A percentile compares a stretch with the other conserved stretches of the same genome.
Evolutionary conservation across 306 rosid genomes (phyloP).

Genomic region (Boehmeria nivea): DNA sequence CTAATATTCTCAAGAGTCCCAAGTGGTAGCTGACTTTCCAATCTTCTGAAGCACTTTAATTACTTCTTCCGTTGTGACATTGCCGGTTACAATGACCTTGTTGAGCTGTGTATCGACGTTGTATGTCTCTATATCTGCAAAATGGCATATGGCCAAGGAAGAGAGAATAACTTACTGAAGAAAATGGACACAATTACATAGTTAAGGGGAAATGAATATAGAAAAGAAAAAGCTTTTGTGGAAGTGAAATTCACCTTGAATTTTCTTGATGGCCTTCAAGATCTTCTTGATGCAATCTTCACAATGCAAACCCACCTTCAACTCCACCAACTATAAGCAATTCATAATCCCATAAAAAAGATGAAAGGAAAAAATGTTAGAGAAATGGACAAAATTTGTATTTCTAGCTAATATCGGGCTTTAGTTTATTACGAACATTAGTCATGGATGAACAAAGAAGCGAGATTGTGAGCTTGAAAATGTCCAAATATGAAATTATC

Average conservation of each 20-base stretch:
- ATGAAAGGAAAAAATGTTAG: not conserved
- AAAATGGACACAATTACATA: not conserved
- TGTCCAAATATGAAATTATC: no score
- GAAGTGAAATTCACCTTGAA: conserved; percentile 40
- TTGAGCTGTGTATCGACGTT: conserved; percentile 55
- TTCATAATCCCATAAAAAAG: not conserved
- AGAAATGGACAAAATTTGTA: not conserved
- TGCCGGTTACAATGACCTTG: conserved; percentile 73
- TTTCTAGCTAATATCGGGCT: not conserved
- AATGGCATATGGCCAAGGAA: not conserved
- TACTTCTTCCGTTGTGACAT: conserved; percentile 61
- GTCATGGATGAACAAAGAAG: conserved; percentile 30
- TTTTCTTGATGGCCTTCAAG: conserved; percentile 76
- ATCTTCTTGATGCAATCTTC: conserved; percentile 86
- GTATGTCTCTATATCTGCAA: conserved; percentile 81
- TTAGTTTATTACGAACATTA: conserved; percentile 40
- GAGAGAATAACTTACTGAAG: not conserved
- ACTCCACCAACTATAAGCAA: conserved; percentile 61
- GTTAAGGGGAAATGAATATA: no score
- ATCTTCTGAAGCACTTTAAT: conserved; percentile 57
- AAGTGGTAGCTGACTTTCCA: conserved; percentile 54
- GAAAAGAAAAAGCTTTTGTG: not conserved
- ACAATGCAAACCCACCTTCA: conserved; percentile 82
- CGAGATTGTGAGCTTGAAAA: not conserved
- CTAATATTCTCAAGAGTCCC: conserved; percentile 33